Conservation (phyloP, 805 yeast genomes). For the Schizosaccharomyces japonicus region DNA sequence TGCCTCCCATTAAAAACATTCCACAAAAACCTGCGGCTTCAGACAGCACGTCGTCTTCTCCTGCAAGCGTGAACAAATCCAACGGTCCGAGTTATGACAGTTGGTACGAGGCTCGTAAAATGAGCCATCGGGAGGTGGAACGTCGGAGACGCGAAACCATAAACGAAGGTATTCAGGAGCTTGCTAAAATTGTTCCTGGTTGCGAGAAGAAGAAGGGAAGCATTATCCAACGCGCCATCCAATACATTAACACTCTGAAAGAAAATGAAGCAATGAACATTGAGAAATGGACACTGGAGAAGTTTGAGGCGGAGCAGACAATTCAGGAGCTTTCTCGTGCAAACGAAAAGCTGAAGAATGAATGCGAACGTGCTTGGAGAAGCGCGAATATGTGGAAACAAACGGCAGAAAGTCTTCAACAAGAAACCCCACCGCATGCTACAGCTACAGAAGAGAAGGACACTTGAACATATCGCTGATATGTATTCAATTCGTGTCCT, state of each 20-base stretch:
- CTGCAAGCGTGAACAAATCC: too few species aligned
- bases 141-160: slow-evolving; percentile 75
- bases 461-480: too few species aligned
- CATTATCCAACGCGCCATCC: slow-evolving; percentile 68
- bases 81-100: too few species aligned
- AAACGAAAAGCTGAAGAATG: slow-evolving; percentile 69
- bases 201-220: slow-evolving; percentile 78
- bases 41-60: too few species aligned
- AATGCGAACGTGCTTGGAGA: slow-evolving; percentile 74
- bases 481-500: too few species aligned
- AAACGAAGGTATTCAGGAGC: slow-evolving; percentile 61
- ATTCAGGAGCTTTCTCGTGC: slow-evolving; percentile 62
- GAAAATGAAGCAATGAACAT: slow-evolving; percentile 52
- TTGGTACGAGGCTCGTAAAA: slow-evolving; percentile 62
- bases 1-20: too few species aligned
- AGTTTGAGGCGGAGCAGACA: slow-evolving; percentile 74
- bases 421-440: too few species aligned
- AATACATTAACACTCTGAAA: slow-evolving; percentile 35
- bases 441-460: too few species aligned
- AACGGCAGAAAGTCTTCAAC: slow-evolving; percentile 9
- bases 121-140: slow-evolving; percentile 89
- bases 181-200: slow-evolving; percentile 57
- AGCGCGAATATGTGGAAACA: slow-evolving; percentile 71
- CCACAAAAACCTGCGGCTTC: too few species aligned
- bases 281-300: slow-evolving; percentile 89